Percentiles rank a stretch among this genome's conserved stretches.
phyloP scores from a whole-genome alignment of 306 rosid species.

The Cucurbita argyrosperma region DNA sequence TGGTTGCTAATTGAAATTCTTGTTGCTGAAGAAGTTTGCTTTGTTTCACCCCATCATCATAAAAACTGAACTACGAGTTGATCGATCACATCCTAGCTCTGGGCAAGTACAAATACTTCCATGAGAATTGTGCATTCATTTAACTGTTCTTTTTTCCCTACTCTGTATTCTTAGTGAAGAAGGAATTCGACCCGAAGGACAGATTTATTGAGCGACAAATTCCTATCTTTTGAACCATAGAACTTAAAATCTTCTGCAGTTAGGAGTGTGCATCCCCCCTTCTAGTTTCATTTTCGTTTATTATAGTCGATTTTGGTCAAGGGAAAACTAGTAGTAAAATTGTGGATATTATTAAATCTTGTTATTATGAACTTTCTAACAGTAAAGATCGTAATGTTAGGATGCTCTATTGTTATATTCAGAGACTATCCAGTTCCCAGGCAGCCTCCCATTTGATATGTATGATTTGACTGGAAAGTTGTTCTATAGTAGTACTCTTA shows the following conservation, averaged over 20 bases:
- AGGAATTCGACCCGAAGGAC: neutral
- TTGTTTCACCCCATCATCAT: neutral
- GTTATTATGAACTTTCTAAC: neutral
- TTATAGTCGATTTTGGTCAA: neutral
- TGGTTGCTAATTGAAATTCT: neutral
- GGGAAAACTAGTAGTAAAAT: neutral
- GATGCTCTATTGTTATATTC: neutral
- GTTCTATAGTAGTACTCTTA: neutral
- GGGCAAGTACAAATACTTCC: conserved; percentile 1
- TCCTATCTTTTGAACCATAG: neutral
- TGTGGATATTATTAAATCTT: conserved; percentile 1
- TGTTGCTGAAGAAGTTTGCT: neutral
- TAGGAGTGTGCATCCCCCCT: neutral
- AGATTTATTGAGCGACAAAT: neutral
- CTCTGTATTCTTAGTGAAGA: neutral
- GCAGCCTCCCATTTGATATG: neutral
- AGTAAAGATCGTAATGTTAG: neutral
- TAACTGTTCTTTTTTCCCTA: neutral
- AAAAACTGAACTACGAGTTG: neutral
- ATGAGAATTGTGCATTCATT: neutral
- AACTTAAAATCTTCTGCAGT: neutral
- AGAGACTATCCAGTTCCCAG: neutral
- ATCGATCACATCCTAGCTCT: neutral
- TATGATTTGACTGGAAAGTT: neutral
- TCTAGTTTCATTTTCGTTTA: neutral